A percentile compares a stretch with the other conserved stretches of the same genome.
These are phyloP conservation scores for Phycomyces blakesleeanus DNA, from an alignment of 192 early-diverging fungal species.

Conservation along the genomic window DNA sequence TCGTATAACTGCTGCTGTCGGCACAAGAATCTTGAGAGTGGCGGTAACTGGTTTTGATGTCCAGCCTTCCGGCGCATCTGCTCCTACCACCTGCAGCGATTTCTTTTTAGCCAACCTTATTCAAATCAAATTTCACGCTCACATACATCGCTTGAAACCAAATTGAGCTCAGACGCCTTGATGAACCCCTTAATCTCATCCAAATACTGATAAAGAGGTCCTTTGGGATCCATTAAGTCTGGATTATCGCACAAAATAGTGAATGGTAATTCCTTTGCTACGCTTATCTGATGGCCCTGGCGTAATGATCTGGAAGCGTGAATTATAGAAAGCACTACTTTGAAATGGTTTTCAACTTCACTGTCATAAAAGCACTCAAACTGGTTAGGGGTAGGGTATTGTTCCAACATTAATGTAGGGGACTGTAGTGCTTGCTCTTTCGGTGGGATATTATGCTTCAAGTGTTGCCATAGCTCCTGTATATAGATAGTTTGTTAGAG, in stretches of 20 bases:
- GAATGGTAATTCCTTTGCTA: slow-evolving; percentile 42
- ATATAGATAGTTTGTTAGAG: not conserved
- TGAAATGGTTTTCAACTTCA: slow-evolving; percentile 44
- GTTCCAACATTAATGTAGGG: slow-evolving; percentile 46
- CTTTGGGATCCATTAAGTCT: slow-evolving; percentile 23
- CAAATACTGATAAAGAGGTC: slow-evolving; percentile 32
- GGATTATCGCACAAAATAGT: slow-evolving; percentile 39
- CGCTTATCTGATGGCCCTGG: slow-evolving; percentile 47
- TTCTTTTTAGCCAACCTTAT: not conserved
- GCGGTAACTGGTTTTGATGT: slow-evolving; percentile 24
- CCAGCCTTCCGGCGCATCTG: not conserved
- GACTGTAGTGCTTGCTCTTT: slow-evolving; percentile 1
- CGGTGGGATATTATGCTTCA: slow-evolving; percentile 24
- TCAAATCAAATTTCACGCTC: not conserved
- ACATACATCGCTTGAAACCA: slow-evolving; percentile 28
- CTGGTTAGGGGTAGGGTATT: slow-evolving; percentile 36
- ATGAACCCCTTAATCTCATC: slow-evolving; percentile 37
- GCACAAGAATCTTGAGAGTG: slow-evolving; percentile 36
- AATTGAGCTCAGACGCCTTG: slow-evolving; percentile 30
- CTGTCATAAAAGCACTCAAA: slow-evolving; percentile 34
- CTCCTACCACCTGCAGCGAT: not conserved
- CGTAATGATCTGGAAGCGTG: slow-evolving; percentile 51
- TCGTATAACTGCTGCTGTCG: slow-evolving; percentile 26
- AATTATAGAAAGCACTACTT: slow-evolving; percentile 43
- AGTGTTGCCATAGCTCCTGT: slow-evolving; percentile 55